Evolutionary conservation across 148 eudicot species (phyloP), one percentile per base, ranked within the genome.

Genomic region (Gaultheria prostrata): DNA sequence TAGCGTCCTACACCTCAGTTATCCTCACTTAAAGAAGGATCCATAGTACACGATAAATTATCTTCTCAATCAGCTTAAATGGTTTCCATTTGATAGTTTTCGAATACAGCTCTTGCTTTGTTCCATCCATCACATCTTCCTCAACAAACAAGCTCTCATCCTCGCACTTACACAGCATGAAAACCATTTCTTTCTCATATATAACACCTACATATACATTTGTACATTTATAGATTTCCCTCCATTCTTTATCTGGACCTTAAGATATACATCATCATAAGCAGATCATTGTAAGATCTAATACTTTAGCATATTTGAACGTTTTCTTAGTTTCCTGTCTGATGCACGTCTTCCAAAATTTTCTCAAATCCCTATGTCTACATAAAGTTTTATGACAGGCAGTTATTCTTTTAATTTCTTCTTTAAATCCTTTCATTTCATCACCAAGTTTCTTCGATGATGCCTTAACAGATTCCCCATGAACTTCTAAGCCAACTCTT

Each of bases 391-490:
- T 46, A 39, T 43, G 14, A 33, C 53, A 74, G 26, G n/a, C 30
- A 74, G 7, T 9, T 76, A 46, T 35, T 45, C 53, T 75, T 75
- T 45, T 20, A n/a, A 45, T 43, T 45, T n/a, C 4, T 76, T 48
- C 46, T 13, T 49, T 48, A 11, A 46, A 24, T 76, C 0, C 14
- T 15, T 46, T 76, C 79, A 74, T 43, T 43, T 43, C 26, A 43
- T n/a, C 76, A 43, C 15, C 77, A 74, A 74, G 28, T 74, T 74
- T 72, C 57, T 46, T 76, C 6, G 33, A 76, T 24, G 26, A 76
- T 8, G 35, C 1, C 79, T 49, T 17, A n/a, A 1, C 26, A 46
- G 57, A 48, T 49, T 46, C 33, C 79, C 57, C 54, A 73, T 18
- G 50, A 73, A 1, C 53, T 24, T 75, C 78, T 75, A 2, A 33